Evolutionary conservation across 352 stramenopile species (phyloP).

Genomic region (Phytophthora sansomeana): DNA sequence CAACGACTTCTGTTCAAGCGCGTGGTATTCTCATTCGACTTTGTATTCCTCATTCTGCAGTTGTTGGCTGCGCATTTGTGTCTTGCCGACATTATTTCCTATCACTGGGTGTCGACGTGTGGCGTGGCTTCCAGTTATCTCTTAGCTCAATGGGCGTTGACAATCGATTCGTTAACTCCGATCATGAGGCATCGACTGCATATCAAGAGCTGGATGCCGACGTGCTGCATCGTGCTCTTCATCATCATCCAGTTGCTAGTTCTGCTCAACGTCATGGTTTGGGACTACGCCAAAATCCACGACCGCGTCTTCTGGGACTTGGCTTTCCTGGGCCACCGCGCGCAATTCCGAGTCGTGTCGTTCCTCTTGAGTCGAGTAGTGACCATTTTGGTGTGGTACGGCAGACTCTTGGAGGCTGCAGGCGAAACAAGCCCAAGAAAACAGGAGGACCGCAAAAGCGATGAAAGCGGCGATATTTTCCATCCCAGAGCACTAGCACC

Average conservation of each 20-base stretch:
- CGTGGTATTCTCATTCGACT: constrained; percentile 32
- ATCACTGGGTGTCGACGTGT: constrained; percentile 30
- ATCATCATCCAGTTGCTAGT: constrained; percentile 31
- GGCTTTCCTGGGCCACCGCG: constrained; percentile 19
- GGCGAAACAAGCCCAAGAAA: constrained; percentile 21
- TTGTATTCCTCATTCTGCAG: constrained; percentile 35
- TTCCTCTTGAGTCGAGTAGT: constrained; percentile 39
- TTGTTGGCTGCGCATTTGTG: constrained; percentile 34
- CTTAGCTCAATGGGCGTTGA: constrained; percentile 21
- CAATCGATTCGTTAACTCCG: constrained; percentile 30
- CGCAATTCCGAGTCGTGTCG: constrained; percentile 35
- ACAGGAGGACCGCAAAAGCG: not conserved
- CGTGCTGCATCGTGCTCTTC: constrained; percentile 30
- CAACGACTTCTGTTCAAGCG: constrained; percentile 28
- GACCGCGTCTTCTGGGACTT: constrained; percentile 38
- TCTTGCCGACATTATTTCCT: constrained; percentile 33
- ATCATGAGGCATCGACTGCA: constrained; percentile 22
- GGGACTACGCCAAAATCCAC: constrained; percentile 21
- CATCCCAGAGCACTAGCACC: constrained; percentile 14
- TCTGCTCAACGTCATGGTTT: constrained; percentile 27
- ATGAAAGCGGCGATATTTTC: not conserved
- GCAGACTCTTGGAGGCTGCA: constrained; percentile 22
- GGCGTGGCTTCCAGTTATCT: constrained; percentile 25
- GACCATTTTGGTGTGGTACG: constrained; percentile 39
- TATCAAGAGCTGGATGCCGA: constrained; percentile 37